phyloP scores from a whole-genome alignment of 1,139 yeast species.

The Sugiyamaella castrensis region DNA sequence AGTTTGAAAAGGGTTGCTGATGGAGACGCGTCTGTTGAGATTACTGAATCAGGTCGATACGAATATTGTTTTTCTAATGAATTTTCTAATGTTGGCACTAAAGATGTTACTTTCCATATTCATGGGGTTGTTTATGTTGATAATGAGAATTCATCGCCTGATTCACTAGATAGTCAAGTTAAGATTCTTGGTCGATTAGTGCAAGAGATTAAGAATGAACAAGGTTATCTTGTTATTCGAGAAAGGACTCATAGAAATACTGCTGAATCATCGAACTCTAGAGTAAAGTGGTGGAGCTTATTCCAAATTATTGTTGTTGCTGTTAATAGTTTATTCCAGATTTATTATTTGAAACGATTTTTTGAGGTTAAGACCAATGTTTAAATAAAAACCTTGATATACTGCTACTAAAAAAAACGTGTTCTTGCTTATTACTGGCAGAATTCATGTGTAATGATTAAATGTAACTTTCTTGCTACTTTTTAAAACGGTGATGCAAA shows the following conservation, averaged over 20 bases:
- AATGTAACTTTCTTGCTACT: too few species aligned
- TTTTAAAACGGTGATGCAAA: too few species aligned
- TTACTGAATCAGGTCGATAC: slow-evolving; percentile 68
- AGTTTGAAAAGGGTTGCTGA: slow-evolving; percentile 62
- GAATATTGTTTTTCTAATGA: slow-evolving; percentile 92
- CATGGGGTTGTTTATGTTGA: slow-evolving; percentile 91
- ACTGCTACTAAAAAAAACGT: too few species aligned
- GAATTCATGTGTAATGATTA: too few species aligned
- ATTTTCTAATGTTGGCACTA: slow-evolving; percentile 63
- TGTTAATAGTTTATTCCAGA: slow-evolving; percentile 85
- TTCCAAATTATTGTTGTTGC: slow-evolving; percentile 87
- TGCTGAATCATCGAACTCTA: slow-evolving; percentile 93
- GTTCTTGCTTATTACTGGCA: too few species aligned
- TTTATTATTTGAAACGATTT: slow-evolving; percentile 88
- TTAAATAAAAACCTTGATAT: slow-evolving; percentile 35
- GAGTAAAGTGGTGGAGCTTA: slow-evolving; percentile 98
- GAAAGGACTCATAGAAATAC: slow-evolving; percentile 98
- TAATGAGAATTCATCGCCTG: slow-evolving; percentile 74
- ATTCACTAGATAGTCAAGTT: slow-evolving; percentile 83
- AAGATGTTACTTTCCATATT: slow-evolving; percentile 92
- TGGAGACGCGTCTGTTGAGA: slow-evolving; percentile 72
- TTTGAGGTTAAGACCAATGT: slow-evolving; percentile 92
- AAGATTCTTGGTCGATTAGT: slow-evolving; percentile 72
- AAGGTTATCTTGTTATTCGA: slow-evolving; percentile 84
- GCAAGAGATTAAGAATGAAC: slow-evolving; percentile 84